Evolutionary conservation across 2,329 filamentous ascomycete genomes (phyloP).

Genomic region (Aureobasidium musti): DNA sequence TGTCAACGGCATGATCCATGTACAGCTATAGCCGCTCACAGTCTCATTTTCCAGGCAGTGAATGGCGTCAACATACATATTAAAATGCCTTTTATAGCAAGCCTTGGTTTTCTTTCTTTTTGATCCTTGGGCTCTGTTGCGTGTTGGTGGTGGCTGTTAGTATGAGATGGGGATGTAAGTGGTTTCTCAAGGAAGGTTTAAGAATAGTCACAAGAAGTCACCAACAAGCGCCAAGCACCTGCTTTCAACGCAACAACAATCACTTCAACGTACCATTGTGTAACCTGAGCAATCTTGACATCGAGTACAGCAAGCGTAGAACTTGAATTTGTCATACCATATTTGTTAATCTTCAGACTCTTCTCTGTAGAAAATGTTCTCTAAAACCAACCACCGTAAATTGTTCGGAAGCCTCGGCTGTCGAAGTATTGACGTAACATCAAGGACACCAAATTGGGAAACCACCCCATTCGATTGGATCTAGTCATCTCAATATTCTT

Average conservation of each 20-base stretch:
- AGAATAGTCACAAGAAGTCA: not conserved
- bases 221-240: not conserved
- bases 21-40: not conserved
- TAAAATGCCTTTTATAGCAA: not conserved
- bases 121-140: no score
- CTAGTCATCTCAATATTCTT: not conserved
- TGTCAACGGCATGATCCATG: not conserved
- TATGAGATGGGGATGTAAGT: not conserved
- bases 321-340: no score
- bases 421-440: slow-evolving; percentile 19
- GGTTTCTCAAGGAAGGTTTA: not conserved
- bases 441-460: not conserved
- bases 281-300: not conserved
- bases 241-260: not conserved
- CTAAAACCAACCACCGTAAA: not conserved
- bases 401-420: slow-evolving; percentile 11
- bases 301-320: not conserved
- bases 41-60: not conserved
- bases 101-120: not conserved
- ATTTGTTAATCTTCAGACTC: not conserved
- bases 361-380: not conserved
- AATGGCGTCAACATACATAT: not conserved
- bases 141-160: not conserved
- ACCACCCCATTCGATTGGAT: not conserved
- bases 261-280: not conserved